These are phyloP conservation scores for Starmerella gropengiesseri DNA, from an alignment of 805 yeast species.

Conservation along the genomic window DNA sequence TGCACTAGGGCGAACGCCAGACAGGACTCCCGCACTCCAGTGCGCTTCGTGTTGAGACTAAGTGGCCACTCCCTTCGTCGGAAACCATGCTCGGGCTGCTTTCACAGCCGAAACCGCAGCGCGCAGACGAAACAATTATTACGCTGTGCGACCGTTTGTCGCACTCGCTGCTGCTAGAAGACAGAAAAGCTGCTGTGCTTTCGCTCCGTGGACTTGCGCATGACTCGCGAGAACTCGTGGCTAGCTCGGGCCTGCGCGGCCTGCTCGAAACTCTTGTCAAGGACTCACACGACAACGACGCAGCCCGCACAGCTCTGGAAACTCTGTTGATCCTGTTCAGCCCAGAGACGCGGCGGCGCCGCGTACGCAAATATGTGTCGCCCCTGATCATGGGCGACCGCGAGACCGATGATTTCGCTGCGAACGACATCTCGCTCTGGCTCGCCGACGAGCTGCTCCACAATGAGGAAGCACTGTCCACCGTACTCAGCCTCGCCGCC, in stretches of 20 bases:
- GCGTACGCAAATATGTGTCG: slow-evolving; percentile 25
- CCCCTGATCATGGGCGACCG: slow-evolving; percentile 43
- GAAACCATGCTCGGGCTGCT: slow-evolving; percentile 31
- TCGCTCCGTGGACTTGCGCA: slow-evolving; percentile 82
- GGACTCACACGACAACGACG: slow-evolving; percentile 60
- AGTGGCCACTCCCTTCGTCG: too few species aligned
- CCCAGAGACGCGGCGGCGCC: slow-evolving; percentile 32
- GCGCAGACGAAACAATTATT: slow-evolving; percentile 75
- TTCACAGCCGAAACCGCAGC: slow-evolving; percentile 41
- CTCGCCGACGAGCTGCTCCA: slow-evolving; percentile 88
- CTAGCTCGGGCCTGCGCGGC: slow-evolving; percentile 73
- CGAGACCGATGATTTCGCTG: slow-evolving; percentile 36
- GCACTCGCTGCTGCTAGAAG: slow-evolving; percentile 71
- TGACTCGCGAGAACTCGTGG: slow-evolving; percentile 79
- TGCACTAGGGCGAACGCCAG: too few species aligned
- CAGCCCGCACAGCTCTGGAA: slow-evolving; percentile 71
- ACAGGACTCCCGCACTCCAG: too few species aligned
- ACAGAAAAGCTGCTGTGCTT: slow-evolving; percentile 81
- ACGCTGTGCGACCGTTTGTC: slow-evolving; percentile 78
- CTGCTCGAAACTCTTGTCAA: slow-evolving; percentile 53
- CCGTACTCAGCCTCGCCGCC: slow-evolving; percentile 39
- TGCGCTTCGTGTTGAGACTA: too few species aligned
- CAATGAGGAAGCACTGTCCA: slow-evolving; percentile 37
- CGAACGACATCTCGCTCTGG: slow-evolving; percentile 82
- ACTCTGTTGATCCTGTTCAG: slow-evolving; percentile 73